Conservation (phyloP, 805 yeast species). For the Kodamaea restingae region DNA sequence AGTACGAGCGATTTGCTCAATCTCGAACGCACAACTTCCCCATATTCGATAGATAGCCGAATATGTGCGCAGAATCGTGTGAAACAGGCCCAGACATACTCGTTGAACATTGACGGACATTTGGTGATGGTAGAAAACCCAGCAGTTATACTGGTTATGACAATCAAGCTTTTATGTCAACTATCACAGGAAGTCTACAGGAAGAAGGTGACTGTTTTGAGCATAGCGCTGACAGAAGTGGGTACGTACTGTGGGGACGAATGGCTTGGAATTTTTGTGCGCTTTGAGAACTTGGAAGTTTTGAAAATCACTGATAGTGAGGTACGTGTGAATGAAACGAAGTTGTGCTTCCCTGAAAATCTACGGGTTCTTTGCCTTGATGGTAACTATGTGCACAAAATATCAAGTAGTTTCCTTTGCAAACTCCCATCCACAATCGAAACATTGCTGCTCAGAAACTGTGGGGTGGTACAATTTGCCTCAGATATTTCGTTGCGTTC, state of each 20-base stretch:
- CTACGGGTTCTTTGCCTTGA: constrained; percentile 23
- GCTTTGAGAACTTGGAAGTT: constrained; percentile 18
- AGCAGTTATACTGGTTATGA: constrained; percentile 25
- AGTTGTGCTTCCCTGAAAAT: constrained; percentile 22
- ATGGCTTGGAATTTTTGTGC: constrained; percentile 30
- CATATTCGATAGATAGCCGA: background rate
- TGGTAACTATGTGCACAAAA: constrained; percentile 19
- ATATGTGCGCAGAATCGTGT: constrained; percentile 12
- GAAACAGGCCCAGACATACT: constrained; percentile 16
- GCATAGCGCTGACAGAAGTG: constrained; percentile 31
- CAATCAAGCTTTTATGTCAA: constrained; percentile 21
- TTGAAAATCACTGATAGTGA: constrained; percentile 15
- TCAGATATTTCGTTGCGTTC: background rate
- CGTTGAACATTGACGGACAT: constrained; percentile 26
- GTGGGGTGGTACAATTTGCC: background rate
- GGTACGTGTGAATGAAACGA: constrained; percentile 11
- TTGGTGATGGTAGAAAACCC: constrained; percentile 28
- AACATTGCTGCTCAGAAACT: constrained; percentile 16
- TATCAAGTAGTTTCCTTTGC: constrained; percentile 18
- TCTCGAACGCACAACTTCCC: background rate
- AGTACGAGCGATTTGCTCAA: constrained; percentile 1
- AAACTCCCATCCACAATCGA: constrained; percentile 28
- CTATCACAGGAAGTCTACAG: constrained; percentile 9
- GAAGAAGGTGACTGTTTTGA: constrained; percentile 18
- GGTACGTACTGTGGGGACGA: constrained; percentile 28